Evolutionary conservation across 2,329 filamentous ascomycete species (phyloP).

Genomic region (Cryphonectria carpinicola): DNA sequence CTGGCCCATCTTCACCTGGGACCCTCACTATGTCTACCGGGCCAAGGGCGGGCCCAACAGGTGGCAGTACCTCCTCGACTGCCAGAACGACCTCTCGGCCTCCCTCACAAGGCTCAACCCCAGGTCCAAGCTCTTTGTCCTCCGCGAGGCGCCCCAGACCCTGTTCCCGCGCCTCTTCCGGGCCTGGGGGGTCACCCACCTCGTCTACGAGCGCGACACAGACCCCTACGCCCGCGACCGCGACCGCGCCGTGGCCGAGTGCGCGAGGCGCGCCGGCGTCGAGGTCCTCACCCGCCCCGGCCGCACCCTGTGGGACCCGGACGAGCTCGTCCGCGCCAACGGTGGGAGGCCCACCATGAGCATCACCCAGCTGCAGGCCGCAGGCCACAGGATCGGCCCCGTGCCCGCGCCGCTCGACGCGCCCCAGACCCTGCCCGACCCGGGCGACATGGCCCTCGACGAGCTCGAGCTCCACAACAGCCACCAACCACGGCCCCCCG

Average conservation of each 20-base stretch:
- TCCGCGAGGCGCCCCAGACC: constrained; percentile 73
- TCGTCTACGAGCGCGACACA: constrained; percentile 80
- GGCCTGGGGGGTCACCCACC: constrained; percentile 73
- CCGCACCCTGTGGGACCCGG: constrained; percentile 74
- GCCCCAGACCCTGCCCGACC: constrained; percentile 66
- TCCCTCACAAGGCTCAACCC: constrained; percentile 71
- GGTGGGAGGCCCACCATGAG: constrained; percentile 75
- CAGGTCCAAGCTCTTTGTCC: constrained; percentile 71
- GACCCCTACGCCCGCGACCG: constrained; percentile 71
- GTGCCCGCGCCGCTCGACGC: constrained; percentile 63
- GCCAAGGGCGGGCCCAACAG: constrained; percentile 72
- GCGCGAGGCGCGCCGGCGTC: constrained; percentile 69
- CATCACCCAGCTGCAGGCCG: constrained; percentile 67
- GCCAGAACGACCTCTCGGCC: constrained; percentile 69
- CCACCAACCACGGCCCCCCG: constrained; percentile 9
- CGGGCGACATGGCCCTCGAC: constrained; percentile 63
- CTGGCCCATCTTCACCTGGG: constrained; percentile 81
- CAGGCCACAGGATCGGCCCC: constrained; percentile 64
- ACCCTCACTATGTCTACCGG: constrained; percentile 78
- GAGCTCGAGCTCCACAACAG: constrained; percentile 53
- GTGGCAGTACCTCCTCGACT: constrained; percentile 74
- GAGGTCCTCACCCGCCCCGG: constrained; percentile 67
- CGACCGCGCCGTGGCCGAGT: constrained; percentile 60
- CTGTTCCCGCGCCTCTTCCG: constrained; percentile 74
- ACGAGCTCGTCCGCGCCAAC: constrained; percentile 68